Percentiles rank a stretch among this genome's conserved stretches.
phyloP scores from a whole-genome alignment of 768 basidiomycete species.

The Hygrophorus russula region DNA sequence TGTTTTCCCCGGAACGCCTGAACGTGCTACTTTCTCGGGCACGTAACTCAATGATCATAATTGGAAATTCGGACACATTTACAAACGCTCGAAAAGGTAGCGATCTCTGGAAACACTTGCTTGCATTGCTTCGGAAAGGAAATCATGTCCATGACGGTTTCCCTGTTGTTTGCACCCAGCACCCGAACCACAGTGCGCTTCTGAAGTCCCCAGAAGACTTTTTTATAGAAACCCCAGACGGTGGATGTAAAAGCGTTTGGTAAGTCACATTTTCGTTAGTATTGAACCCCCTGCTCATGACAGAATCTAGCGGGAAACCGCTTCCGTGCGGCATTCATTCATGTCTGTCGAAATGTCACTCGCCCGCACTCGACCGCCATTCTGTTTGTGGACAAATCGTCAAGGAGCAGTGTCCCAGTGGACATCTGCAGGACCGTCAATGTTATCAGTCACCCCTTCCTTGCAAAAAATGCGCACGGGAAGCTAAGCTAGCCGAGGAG shows the following conservation, averaged over 20 bases:
- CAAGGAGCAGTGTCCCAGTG: constrained; percentile 26
- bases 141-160: constrained; percentile 47
- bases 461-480: constrained; percentile 40
- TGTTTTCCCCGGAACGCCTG: constrained; percentile 57
- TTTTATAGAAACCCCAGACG: constrained; percentile 41
- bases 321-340: constrained; percentile 41
- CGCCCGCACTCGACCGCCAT: constrained; percentile 40
- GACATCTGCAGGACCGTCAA: constrained; percentile 31
- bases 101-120: constrained; percentile 39
- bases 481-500: constrained; percentile 27
- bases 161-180: constrained; percentile 47
- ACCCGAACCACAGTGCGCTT: constrained; percentile 28
- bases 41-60: constrained; percentile 50
- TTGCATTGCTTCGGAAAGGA: constrained; percentile 28
- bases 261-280: constrained; percentile 16
- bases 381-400: constrained; percentile 33
- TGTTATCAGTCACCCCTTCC: constrained; percentile 27
- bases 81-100: constrained; percentile 35
- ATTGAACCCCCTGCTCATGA: too few relatives aligned
- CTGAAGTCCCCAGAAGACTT: constrained; percentile 37
- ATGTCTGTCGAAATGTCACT: constrained; percentile 56
- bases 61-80: constrained; percentile 57
- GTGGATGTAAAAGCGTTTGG: constrained; percentile 55
- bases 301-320: constrained; percentile 25
- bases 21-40: constrained; percentile 66